These are phyloP conservation scores for Rhinocladiella similis DNA, from an alignment of 2,329 filamentous ascomycete species.

Conservation along the genomic window DNA sequence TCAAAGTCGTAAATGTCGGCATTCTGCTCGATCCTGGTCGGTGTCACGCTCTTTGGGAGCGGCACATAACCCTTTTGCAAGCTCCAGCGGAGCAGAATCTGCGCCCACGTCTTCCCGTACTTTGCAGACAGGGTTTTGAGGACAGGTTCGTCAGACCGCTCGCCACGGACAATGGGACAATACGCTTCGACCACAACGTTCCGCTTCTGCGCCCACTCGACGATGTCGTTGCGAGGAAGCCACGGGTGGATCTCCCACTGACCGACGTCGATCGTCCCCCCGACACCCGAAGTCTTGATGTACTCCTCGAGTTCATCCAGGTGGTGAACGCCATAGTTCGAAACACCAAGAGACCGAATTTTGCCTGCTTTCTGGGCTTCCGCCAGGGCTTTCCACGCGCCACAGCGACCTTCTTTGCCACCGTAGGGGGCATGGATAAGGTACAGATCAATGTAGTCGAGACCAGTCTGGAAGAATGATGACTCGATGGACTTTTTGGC, in stretches of 20 bases:
- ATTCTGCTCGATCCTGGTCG: slow-evolving; percentile 62
- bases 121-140: slow-evolving; percentile 55
- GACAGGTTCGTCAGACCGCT: slow-evolving; percentile 53
- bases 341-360: slow-evolving; percentile 55
- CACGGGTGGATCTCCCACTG: slow-evolving; percentile 92
- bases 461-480: slow-evolving; percentile 27
- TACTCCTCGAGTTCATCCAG: slow-evolving; percentile 55
- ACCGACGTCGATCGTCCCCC: slow-evolving; percentile 74
- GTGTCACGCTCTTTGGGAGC: slow-evolving; percentile 63
- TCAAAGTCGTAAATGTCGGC: slow-evolving; percentile 61
- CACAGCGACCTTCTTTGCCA: slow-evolving; percentile 49
- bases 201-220: slow-evolving; percentile 69
- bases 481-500: slow-evolving; percentile 49
- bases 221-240: slow-evolving; percentile 77
- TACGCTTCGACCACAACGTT: slow-evolving; percentile 62
- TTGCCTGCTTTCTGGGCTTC: slow-evolving; percentile 54
- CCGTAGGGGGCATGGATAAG: slow-evolving; percentile 57
- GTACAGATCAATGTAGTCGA: slow-evolving; percentile 43
- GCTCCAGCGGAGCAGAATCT: slow-evolving; percentile 63
- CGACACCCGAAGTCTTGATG: slow-evolving; percentile 62
- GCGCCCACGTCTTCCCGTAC: slow-evolving; percentile 58
- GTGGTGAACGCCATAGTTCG: slow-evolving; percentile 58
- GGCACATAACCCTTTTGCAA: slow-evolving; percentile 64
- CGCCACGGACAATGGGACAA: slow-evolving; percentile 47
- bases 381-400: slow-evolving; percentile 56